Base-by-base conservation (phyloP, 1,139 yeast genomes). In the Hanseniaspora uvarum region DNA sequence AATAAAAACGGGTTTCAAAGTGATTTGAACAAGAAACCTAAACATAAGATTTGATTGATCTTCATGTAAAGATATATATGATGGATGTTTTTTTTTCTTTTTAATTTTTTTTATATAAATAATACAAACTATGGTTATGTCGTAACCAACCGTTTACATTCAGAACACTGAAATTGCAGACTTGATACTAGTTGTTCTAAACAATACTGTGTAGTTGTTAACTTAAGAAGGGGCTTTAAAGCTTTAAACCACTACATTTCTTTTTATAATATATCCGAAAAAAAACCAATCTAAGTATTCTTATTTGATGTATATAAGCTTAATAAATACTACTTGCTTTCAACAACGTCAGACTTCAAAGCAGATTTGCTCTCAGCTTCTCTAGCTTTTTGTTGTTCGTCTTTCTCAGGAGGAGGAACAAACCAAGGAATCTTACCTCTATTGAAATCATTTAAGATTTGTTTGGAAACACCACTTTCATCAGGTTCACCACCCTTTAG, bases 361-460 rank as follows among this genome's bases (percentile, higher is more conserved):
- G 38, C 38, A 10, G 23, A 14, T n/a, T 41, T 28, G 36, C 26
- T 28, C 11, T 30, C 26, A 12, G 33, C 26, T 67, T 75, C 77
- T 65, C 77, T 77, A 62, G 40, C 36, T 63, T 62, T 61, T 52
- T 75, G 80, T 62, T 79, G 86, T 16, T 57, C 63, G 33, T 53
- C 55, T 54, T 61, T 64, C 64, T 80, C 77, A 39, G 97, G 97
- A 46, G 98, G 97, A 36, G 94, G 81, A 34, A 87, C 87, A 67
- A 92, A 92, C 98, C 98, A 92, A 24, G 98, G 98, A 56, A 92
- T 88, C 66, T 88, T 87, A 58, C 98, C 98, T 69, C 98, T 79
- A 71, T 87, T 92, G 73, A 92, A 92, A 68, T 92, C 98, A 63
- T 86, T 88, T 66, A 92, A 77, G 34, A 92, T 83, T 65, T 84